Evolutionary conservation across 208 protist species (phyloP), one percentile per base, ranked within the genome.

Genomic region (Trichomonas vaginalis): DNA sequence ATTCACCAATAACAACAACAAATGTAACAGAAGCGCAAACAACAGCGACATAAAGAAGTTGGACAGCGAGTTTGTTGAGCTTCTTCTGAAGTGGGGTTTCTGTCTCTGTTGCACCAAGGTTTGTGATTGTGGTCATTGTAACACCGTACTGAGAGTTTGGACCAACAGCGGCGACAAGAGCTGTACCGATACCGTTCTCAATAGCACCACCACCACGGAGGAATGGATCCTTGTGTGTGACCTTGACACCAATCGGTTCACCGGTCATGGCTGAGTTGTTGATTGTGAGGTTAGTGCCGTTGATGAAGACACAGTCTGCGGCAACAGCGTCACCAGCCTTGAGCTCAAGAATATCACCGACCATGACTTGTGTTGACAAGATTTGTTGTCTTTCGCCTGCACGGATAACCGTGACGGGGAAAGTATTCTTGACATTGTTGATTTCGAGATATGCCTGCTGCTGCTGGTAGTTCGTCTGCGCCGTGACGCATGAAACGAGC

Each of bases 291-390:
- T 45, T 47, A 6, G 23, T n/a, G 8, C 82, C 82, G 17, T 45
- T 88, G 17, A 88, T 88, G 37, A 45, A 88, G 40, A 88, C 14
- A 46, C 95, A 21, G 45, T 96, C 95, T 46, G 95, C 95, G 1
- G 87, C 95, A 47, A 96, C 79, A 61, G 21, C 15, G 56, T 96
- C 95, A 51, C 95, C 95, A 51, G 61, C 46, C 32, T 96, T 96
- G 37, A 96, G 39, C 10, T 61, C 35, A 32, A 96, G 95, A 40
- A 96, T 51, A 92, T 96, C 95, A 32, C 95, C 95, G 0, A 88
- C 82, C 17, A 47, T 45, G 17, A 88, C 35, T n/a, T 88, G n/a
- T 88, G 82, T 48, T 45, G 23, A 45, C 40, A 88, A 47, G 9
- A 88, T 48, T 42, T 88, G 82, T 47, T 32, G 23, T 88, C 37